phyloP scores from a whole-genome alignment of 768 basidiomycete species.

The Serendipita vermifera region DNA sequence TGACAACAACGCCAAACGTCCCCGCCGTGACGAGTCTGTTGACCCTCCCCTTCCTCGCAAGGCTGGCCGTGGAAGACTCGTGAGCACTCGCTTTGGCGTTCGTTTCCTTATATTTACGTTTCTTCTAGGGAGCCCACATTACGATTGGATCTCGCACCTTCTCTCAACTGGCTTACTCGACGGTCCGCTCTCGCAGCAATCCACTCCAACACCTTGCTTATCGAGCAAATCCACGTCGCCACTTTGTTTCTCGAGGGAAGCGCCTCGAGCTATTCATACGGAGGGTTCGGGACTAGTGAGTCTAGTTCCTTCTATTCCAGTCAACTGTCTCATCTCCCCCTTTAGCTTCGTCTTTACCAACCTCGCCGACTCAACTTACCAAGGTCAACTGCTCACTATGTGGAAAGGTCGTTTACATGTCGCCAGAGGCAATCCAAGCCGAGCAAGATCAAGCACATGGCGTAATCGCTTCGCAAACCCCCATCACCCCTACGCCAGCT shows the following conservation, averaged over 20 bases:
- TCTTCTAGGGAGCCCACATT: slow-evolving; percentile 70
- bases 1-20: slow-evolving; percentile 43
- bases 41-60: slow-evolving; percentile 61
- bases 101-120: slow-evolving; percentile 14
- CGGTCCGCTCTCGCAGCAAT: slow-evolving; percentile 75
- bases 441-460: background rate
- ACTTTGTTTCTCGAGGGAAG: slow-evolving; percentile 45
- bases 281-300: slow-evolving; percentile 14
- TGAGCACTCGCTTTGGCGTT: slow-evolving; percentile 32
- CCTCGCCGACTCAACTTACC: slow-evolving; percentile 24
- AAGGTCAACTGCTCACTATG: slow-evolving; percentile 71
- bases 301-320: background rate
- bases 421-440: slow-evolving; percentile 15
- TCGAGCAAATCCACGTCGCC: slow-evolving; percentile 68
- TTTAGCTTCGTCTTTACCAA: slow-evolving; percentile 32
- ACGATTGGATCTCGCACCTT: slow-evolving; percentile 85
- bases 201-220: slow-evolving; percentile 69
- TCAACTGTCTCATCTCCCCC: background rate
- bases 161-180: slow-evolving; percentile 86
- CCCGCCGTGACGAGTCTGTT: slow-evolving; percentile 66
- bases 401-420: slow-evolving; percentile 39
- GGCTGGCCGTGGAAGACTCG: slow-evolving; percentile 74
- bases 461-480: background rate
- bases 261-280: slow-evolving; percentile 27
- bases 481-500: background rate